Evolutionary conservation across 2,329 filamentous ascomycete genomes (phyloP).

Genomic region (Chaetoscypha palmicola): DNA sequence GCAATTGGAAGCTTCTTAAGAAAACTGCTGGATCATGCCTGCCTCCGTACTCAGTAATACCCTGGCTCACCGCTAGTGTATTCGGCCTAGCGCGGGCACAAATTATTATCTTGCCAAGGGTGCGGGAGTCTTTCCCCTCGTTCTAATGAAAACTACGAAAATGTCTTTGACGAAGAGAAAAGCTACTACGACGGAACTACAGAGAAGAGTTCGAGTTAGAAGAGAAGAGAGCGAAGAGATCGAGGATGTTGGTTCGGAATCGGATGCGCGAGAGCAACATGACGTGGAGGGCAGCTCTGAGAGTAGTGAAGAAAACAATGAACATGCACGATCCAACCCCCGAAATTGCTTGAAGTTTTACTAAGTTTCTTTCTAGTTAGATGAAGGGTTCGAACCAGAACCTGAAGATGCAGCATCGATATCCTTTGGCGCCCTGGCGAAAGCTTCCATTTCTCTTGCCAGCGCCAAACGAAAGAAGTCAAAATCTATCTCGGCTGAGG

Average conservation of each 20-base stretch:
- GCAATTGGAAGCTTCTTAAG: no score
- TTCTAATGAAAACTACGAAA: slow-evolving; percentile 1
- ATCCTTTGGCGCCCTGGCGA: slow-evolving; percentile 84
- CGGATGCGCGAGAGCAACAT: slow-evolving; percentile 1
- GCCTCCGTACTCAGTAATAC: no score
- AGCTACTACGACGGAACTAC: slow-evolving; percentile 18
- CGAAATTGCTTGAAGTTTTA: not conserved
- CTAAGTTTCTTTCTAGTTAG: not conserved
- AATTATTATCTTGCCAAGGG: not conserved
- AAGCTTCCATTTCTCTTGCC: slow-evolving; percentile 66
- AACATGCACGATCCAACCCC: slow-evolving; percentile 6
- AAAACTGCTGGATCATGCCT: no score
- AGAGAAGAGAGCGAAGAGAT: slow-evolving; percentile 26
- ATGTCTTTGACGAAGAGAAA: slow-evolving; percentile 29
- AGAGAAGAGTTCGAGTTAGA: slow-evolving; percentile 28
- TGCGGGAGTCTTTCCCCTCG: not conserved
- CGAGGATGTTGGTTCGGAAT: slow-evolving; percentile 29
- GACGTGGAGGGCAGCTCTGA: slow-evolving; percentile 27
- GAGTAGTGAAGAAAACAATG: slow-evolving; percentile 27
- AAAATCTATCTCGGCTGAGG: slow-evolving; percentile 33
- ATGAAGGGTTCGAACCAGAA: slow-evolving; percentile 13
- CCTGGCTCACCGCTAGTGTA: not conserved
- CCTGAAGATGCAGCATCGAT: slow-evolving; percentile 45
- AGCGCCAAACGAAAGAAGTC: slow-evolving; percentile 26
- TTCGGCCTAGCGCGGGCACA: not conserved